Evolutionary conservation across 2,329 filamentous ascomycete genomes (phyloP).

Genomic region (Hypoxylon sp.): DNA sequence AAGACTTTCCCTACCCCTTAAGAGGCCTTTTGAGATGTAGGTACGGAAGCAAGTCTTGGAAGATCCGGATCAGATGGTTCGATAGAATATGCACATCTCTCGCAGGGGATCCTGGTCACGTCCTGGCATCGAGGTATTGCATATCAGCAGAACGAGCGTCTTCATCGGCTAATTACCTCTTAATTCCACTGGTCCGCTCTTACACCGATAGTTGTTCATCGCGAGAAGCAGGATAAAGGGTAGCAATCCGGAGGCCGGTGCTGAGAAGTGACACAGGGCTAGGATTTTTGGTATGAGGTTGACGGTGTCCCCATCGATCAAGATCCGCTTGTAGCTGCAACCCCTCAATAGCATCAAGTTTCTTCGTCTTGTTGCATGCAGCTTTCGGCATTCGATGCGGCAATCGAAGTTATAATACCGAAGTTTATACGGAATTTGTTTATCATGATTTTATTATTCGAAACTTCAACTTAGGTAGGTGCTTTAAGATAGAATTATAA

Average conservation of each 20-base stretch:
- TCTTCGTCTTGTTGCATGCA: conserved; percentile 9
- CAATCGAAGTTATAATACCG: conserved; percentile 3
- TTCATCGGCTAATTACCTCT: conserved; percentile 7
- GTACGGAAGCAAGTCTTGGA: conserved; percentile 3
- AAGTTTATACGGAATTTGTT: no score
- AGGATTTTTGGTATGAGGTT: no score
- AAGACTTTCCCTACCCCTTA: conserved; percentile 1
- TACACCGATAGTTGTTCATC: conserved; percentile 2
- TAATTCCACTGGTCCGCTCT: not conserved
- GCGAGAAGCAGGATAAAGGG: not conserved
- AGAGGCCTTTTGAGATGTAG: not conserved
- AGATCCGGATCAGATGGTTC: not conserved
- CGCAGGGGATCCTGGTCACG: not conserved
- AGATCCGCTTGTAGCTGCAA: no score
- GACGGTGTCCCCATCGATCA: no score
- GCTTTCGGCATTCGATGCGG: conserved; percentile 8
- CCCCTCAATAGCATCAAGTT: no score
- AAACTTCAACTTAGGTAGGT: no score
- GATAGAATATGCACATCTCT: conserved; percentile 7
- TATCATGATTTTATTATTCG: no score
- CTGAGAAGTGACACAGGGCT: no score
- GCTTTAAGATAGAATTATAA: no score
- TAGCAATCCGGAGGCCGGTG: conserved; percentile 8
- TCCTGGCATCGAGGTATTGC: not conserved
- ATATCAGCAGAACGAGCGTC: not conserved